These are phyloP conservation scores for Tilletia setariae DNA, from an alignment of 1,284 basidiomycete genomes.

Conservation along the genomic window DNA sequence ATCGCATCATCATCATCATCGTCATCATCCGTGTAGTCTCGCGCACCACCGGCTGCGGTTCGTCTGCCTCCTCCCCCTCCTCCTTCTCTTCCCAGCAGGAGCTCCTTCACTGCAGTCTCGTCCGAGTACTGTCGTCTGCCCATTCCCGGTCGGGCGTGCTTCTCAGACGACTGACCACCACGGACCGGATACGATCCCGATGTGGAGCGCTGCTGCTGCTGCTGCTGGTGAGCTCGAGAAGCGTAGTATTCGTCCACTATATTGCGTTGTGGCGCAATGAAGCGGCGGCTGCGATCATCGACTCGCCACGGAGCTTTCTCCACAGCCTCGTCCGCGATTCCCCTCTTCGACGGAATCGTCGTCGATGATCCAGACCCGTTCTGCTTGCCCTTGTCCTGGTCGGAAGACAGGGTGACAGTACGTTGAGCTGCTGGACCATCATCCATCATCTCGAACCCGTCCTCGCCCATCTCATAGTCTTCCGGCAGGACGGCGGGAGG, in stretches of 20 bases:
- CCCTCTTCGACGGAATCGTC: not conserved
- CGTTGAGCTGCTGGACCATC: not conserved
- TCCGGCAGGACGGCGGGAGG: slow-evolving; percentile 8
- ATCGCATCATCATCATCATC: not conserved
- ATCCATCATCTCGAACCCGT: not conserved
- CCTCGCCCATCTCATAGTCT: not conserved
- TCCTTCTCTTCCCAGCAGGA: not conserved
- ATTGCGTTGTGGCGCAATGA: not conserved
- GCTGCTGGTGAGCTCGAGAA: not conserved
- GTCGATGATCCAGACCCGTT: not conserved
- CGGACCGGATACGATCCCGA: not conserved
- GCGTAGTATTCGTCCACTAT: slow-evolving; percentile 1
- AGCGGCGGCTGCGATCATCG: not conserved
- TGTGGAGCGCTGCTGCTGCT: not conserved
- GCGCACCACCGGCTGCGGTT: too few species aligned
- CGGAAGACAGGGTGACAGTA: not conserved
- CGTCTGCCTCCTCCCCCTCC: not conserved
- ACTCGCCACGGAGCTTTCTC: not conserved
- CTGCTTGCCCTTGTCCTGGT: not conserved
- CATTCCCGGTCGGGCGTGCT: not conserved
- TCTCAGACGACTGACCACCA: too few species aligned
- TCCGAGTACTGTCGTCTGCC: not conserved
- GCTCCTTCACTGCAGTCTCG: not conserved
- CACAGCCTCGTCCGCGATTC: not conserved
- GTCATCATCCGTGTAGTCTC: too few species aligned